phyloP scores from a whole-genome alignment of 1,284 basidiomycete species.

The Pterulicium gracile region DNA sequence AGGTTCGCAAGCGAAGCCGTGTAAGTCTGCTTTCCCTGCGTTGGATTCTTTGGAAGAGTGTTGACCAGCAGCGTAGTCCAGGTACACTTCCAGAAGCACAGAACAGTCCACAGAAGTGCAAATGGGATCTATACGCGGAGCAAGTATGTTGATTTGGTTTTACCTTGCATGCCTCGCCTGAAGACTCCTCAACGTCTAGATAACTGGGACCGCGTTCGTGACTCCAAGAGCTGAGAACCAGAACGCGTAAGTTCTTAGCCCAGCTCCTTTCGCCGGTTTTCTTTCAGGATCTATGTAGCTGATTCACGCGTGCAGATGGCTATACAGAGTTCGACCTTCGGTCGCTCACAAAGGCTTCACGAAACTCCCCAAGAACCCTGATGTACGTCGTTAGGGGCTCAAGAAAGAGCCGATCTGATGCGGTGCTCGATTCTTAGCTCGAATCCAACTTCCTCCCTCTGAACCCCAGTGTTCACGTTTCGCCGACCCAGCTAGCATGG shows the following conservation, averaged over 20 bases:
- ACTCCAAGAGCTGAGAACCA: constrained; percentile 29
- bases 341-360: constrained; percentile 59
- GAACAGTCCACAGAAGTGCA: constrained; percentile 26
- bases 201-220: constrained; percentile 28
- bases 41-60: neutral
- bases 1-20: constrained; percentile 22
- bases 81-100: constrained; percentile 23
- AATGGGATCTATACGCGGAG: constrained; percentile 28
- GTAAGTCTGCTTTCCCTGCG: constrained; percentile 12
- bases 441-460: constrained; percentile 48
- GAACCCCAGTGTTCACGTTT: constrained; percentile 50
- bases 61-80: constrained; percentile 17
- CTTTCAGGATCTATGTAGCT: neutral
- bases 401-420: no score
- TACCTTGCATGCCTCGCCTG: neutral
- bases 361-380: constrained; percentile 42
- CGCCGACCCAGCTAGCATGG: constrained; percentile 64
- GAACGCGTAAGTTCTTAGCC: constrained; percentile 24
- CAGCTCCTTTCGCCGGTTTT: no score
- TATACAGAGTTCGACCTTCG: constrained; percentile 59
- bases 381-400: constrained; percentile 27
- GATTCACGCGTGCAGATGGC: constrained; percentile 27
- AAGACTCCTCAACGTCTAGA: constrained; percentile 11
- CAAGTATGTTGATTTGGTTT: constrained; percentile 11
- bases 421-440: no score